These are phyloP conservation scores for Arthrobotrys pseudoclavata DNA, from an alignment of 2,329 filamentous ascomycete species.

Conservation along the genomic window DNA sequence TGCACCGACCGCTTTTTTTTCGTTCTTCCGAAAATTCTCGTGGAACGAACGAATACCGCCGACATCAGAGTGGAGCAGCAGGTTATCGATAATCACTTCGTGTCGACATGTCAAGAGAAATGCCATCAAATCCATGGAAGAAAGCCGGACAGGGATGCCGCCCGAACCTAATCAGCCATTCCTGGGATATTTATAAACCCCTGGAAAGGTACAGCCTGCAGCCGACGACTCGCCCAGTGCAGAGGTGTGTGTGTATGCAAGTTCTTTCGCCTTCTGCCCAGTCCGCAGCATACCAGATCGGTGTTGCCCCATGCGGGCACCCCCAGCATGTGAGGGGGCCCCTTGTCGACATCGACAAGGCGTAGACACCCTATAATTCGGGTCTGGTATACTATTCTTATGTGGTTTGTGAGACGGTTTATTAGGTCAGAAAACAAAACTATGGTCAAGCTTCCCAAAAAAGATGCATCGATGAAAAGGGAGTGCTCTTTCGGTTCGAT, in stretches of 20 bases:
- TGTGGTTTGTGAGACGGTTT: constrained; percentile 51
- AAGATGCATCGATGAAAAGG: constrained; percentile 8
- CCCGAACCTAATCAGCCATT: constrained; percentile 55
- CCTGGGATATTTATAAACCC: constrained; percentile 61
- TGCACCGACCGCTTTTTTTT: constrained; percentile 16
- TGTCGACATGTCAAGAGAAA: constrained; percentile 9
- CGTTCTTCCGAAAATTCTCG: constrained; percentile 11
- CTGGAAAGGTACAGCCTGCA: constrained; percentile 26
- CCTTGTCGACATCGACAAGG: constrained; percentile 55
- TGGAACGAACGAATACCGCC: constrained; percentile 47
- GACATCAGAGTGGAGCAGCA: constrained; percentile 29
- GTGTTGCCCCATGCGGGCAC: constrained; percentile 41
- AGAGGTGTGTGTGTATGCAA: constrained; percentile 6
- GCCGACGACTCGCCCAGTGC: constrained; percentile 22
- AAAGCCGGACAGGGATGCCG: constrained; percentile 28
- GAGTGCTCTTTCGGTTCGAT: constrained; percentile 17
- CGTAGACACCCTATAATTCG: constrained; percentile 57
- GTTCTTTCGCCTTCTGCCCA: constrained; percentile 54
- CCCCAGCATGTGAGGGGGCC: constrained; percentile 15
- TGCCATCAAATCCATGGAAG: constrained; percentile 32
- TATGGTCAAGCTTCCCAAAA: constrained; percentile 36
- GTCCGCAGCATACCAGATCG: constrained; percentile 32
- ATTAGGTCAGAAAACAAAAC: constrained; percentile 55
- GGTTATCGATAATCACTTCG: constrained; percentile 54
- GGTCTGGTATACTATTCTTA: constrained; percentile 55